These are phyloP conservation scores for Termitomyces sp. DNA, from an alignment of 768 basidiomycete genomes.

Conservation along the genomic window DNA sequence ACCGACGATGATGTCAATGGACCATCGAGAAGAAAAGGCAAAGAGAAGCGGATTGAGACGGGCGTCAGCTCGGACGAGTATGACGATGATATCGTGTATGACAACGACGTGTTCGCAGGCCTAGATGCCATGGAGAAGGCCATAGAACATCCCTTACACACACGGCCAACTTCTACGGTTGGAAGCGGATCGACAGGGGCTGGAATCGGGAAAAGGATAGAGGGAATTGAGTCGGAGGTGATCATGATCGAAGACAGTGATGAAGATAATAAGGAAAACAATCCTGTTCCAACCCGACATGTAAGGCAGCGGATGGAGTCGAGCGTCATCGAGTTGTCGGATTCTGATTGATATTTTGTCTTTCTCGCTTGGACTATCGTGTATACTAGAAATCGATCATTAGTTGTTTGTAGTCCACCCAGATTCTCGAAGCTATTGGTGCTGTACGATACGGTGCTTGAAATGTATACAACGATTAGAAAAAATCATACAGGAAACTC, in stretches of 20 bases:
- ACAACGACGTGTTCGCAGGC: slow-evolving; percentile 22
- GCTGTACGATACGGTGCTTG: slow-evolving; percentile 4
- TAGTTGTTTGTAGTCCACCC: neutral
- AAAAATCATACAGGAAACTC: neutral
- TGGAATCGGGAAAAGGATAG: neutral
- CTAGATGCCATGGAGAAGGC: slow-evolving; percentile 23
- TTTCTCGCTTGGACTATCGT: neutral
- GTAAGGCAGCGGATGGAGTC: slow-evolving; percentile 34
- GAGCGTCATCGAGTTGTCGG: slow-evolving; percentile 51
- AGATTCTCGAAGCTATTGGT: neutral
- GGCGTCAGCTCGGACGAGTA: slow-evolving; percentile 13
- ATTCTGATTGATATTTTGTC: slow-evolving; percentile 31
- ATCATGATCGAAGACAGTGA: slow-evolving; percentile 41
- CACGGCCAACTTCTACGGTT: slow-evolving; percentile 1
- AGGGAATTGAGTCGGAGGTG: slow-evolving; percentile 18
- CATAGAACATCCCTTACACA: neutral
- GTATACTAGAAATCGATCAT: neutral
- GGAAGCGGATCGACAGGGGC: slow-evolving; percentile 1
- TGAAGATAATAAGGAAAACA: slow-evolving; percentile 60
- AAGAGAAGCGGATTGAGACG: neutral
- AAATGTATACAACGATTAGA: slow-evolving; percentile 7
- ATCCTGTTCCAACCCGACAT: slow-evolving; percentile 43
- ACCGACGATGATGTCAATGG: neutral
- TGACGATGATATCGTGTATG: slow-evolving; percentile 17
- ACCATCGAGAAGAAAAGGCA: neutral